These are phyloP conservation scores for Achaetomiella virescens DNA, from an alignment of 495 filamentous ascomycete genomes.

Conservation along the genomic window DNA sequence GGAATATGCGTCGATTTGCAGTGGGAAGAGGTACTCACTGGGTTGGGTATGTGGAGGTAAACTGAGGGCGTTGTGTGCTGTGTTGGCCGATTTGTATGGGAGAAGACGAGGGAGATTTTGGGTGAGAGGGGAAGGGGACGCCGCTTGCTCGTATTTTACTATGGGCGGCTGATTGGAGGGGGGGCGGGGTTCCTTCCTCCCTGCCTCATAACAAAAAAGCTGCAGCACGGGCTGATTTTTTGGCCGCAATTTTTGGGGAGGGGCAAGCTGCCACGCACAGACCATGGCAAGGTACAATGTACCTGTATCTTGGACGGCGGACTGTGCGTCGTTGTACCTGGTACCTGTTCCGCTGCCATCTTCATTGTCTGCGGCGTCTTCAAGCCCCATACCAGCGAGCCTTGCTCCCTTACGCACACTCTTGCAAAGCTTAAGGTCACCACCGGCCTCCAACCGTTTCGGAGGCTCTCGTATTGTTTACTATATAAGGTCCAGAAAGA, in stretches of 20 bases:
- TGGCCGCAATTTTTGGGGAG: conserved; percentile 24
- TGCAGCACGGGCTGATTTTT: conserved; percentile 33
- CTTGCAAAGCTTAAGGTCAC: too few species aligned
- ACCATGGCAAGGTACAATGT: conserved; percentile 17
- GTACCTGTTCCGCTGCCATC: conserved; percentile 14
- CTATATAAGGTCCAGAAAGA: too few species aligned
- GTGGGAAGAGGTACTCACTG: conserved; percentile 25
- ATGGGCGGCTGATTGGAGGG: conserved; percentile 47
- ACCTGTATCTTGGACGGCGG: conserved; percentile 15
- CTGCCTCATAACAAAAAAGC: conserved; percentile 34
- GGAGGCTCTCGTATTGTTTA: too few species aligned
- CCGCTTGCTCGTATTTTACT: conserved; percentile 53
- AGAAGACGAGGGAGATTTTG: conserved; percentile 49
- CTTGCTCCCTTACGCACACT: too few species aligned
- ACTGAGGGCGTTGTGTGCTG: conserved; percentile 21
- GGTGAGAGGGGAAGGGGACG: conserved; percentile 41
- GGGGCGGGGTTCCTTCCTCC: conserved; percentile 34
- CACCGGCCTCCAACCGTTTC: too few species aligned
- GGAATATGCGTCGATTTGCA: conserved; percentile 11
- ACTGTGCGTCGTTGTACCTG: conserved; percentile 15
- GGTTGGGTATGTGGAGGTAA: conserved; percentile 15
- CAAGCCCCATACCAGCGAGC: too few species aligned
- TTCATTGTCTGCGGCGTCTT: background rate
- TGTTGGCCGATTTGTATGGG: conserved; percentile 42
- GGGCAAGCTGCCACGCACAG: too few species aligned